phyloP scores from a whole-genome alignment of 2,329 filamentous ascomycete species.

The Aspergillus alliaceus region DNA sequence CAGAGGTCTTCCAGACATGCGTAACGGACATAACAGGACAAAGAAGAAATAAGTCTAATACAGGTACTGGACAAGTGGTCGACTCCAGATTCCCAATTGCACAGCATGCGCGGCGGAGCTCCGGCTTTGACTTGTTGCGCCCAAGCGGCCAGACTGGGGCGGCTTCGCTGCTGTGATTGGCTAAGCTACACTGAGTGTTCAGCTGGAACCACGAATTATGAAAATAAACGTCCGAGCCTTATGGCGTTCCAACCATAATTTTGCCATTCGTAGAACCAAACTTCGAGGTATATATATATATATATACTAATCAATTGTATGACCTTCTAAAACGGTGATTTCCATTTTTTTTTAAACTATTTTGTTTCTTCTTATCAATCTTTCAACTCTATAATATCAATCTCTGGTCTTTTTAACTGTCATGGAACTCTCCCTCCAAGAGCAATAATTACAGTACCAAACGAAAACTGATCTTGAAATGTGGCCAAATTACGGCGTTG shows the following conservation, averaged over 20 bases:
- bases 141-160: conserved; percentile 11
- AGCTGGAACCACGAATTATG: conserved; percentile 1
- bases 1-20: not conserved
- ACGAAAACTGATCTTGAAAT: not conserved
- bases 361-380: not conserved
- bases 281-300: too few relatives aligned
- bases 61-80: conserved; percentile 4
- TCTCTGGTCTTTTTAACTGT: not conserved
- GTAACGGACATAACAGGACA: not conserved
- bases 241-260: not conserved
- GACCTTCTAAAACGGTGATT: too few relatives aligned
- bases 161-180: not conserved
- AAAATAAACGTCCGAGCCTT: conserved; percentile 8
- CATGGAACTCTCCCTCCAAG: not conserved
- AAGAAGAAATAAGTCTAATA: not conserved
- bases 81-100: conserved; percentile 5
- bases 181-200: not conserved
- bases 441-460: not conserved
- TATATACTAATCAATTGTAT: too few relatives aligned
- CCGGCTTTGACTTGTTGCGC: conserved; percentile 5
- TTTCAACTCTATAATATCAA: not conserved
- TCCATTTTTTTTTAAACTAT: not conserved
- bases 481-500: not conserved
- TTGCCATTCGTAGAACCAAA: not conserved
- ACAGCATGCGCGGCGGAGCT: conserved; percentile 7